Base-by-base conservation (phyloP, 805 yeast species). In the Dipodascopsis tothii region DNA sequence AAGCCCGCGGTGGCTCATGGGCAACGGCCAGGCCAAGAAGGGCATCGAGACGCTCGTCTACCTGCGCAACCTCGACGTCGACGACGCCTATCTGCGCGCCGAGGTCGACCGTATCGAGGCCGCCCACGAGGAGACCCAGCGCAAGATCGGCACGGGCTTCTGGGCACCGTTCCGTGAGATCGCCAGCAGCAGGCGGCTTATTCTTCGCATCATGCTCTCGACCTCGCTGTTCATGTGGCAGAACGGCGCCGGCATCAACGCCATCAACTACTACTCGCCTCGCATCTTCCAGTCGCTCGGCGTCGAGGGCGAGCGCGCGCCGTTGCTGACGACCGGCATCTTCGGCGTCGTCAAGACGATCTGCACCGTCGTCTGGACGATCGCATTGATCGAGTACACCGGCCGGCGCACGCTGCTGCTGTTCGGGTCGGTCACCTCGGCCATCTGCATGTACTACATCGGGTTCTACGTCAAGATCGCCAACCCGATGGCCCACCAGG, bases 1-100 rank as follows among this genome's bases (percentile, higher is more conserved):
- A 65, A 77, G 83, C 37, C 94, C 94, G 28, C 72, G 94, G 56
- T 84, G 67, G 65, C 74, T 66, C 48, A 80, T 84, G 23, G 74
- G 74, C 38, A 73, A 74, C 50, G 75, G 75, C 50, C 64, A 72
- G 20, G 58, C 74, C 41, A 78, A 73, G 16, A 67, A 72, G 39
- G 90, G 88, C 2, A 66, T 75, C 27, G 56, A 65, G 23, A 65
- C 61, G 32, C 52, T 74, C 48, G 56, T 65, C 7, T 65, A 60
- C 51, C 51, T 74, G 40, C 62, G 78, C 41, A 59, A 63, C 11
- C 50, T 71, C 7, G 63, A 66, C 2, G 57, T 43, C 6, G 66
- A 65, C 39, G 66, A 69, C 41, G 67, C 63, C 11, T 73, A 68
- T 54, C 57, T 70, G 35, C 50, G 33, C 21, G 50, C 61, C 9